A percentile compares a stretch with the other conserved stretches of the same genome.
phyloP scores from a whole-genome alignment of 495 filamentous ascomycete genomes.

The Stereocaulon alpinum region DNA sequence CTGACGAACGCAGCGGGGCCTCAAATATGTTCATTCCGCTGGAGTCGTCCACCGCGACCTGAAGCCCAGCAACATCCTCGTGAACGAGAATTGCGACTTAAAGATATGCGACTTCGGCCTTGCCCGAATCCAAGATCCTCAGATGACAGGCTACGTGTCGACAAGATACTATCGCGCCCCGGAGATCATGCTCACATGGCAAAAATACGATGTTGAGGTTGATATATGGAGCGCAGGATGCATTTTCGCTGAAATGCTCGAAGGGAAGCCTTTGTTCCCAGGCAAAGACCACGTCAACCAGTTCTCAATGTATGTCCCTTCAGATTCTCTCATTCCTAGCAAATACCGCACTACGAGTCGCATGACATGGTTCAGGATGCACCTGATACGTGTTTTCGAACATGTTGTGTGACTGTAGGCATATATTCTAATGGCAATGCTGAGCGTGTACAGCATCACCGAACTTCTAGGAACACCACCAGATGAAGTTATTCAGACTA shows the following conservation, averaged over 20 bases:
- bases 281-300: slow-evolving; percentile 99
- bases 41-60: slow-evolving; percentile 96
- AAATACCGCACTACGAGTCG: not conserved
- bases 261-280: slow-evolving; percentile 96
- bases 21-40: slow-evolving; percentile 98
- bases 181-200: slow-evolving; percentile 99
- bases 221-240: slow-evolving; percentile 99
- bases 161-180: slow-evolving; percentile 97
- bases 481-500: slow-evolving; percentile 96
- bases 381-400: too few relatives aligned
- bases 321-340: slow-evolving; percentile 4
- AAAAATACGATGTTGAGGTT: slow-evolving; percentile 98
- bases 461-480: slow-evolving; percentile 96
- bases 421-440: not conserved
- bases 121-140: slow-evolving; percentile 96
- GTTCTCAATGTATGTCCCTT: slow-evolving; percentile 62
- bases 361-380: not conserved
- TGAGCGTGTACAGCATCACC: slow-evolving; percentile 49
- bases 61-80: slow-evolving; percentile 96
- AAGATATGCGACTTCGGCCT: slow-evolving; percentile 99
- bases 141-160: slow-evolving; percentile 99
- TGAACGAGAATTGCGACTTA: slow-evolving; percentile 98
- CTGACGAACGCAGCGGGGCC: slow-evolving; percentile 60
- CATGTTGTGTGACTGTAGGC: not conserved
- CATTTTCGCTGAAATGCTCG: slow-evolving; percentile 98